These are phyloP conservation scores for Podila epicladia DNA, from an alignment of 192 early-diverging fungal genomes.

Conservation along the genomic window DNA sequence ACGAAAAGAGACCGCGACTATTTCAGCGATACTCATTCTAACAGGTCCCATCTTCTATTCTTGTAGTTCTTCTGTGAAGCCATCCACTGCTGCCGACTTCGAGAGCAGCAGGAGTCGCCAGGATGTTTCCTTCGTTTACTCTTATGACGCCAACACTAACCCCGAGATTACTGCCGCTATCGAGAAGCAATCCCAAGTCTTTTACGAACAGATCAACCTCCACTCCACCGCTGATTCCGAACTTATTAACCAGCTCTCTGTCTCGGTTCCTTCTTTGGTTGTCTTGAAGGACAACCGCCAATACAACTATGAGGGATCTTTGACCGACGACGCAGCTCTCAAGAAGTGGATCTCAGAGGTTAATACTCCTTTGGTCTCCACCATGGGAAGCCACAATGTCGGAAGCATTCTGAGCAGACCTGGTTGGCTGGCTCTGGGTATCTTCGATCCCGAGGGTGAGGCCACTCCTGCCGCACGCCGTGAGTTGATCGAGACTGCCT, in stretches of 20 bases:
- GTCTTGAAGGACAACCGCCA: slow-evolving; percentile 70
- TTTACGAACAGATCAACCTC: slow-evolving; percentile 46
- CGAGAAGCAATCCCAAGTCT: slow-evolving; percentile 22
- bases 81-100: slow-evolving; percentile 47
- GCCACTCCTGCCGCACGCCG: slow-evolving; percentile 10
- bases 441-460: slow-evolving; percentile 61
- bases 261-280: slow-evolving; percentile 56
- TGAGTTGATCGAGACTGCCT: slow-evolving; percentile 46
- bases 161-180: slow-evolving; percentile 37
- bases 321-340: slow-evolving; percentile 52
- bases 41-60: neutral
- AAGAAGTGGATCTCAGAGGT: slow-evolving; percentile 70
- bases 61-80: slow-evolving; percentile 26
- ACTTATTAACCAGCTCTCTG: slow-evolving; percentile 20
- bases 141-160: slow-evolving; percentile 61
- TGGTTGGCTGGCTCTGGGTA: slow-evolving; percentile 69
- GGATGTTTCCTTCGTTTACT: slow-evolving; percentile 64
- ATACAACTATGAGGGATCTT: slow-evolving; percentile 32
- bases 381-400: slow-evolving; percentile 69
- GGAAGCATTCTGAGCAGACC: slow-evolving; percentile 74
- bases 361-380: slow-evolving; percentile 71
- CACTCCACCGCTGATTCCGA: slow-evolving; percentile 49
- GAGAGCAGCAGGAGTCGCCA: slow-evolving; percentile 47
- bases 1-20: neutral
- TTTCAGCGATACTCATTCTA: no score